Percentiles rank a stretch among this genome's conserved stretches.
These are phyloP conservation scores for Senecio squalidus DNA, from an alignment of 140 eudicot genomes.

Conservation along the genomic window DNA sequence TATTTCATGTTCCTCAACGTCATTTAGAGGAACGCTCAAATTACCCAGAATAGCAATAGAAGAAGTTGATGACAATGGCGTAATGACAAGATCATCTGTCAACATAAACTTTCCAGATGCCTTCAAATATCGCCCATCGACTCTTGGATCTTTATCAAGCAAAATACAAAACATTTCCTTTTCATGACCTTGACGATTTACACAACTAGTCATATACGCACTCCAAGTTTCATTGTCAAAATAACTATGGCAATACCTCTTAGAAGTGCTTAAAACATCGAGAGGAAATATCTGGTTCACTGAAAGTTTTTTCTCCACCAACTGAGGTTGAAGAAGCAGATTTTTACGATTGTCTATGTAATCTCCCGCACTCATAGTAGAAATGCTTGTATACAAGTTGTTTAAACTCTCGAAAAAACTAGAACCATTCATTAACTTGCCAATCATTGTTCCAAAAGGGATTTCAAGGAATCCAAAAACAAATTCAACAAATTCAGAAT, in stretches of 20 bases:
- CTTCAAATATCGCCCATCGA: not conserved
- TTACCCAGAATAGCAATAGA: not conserved
- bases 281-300: conserved; percentile 10
- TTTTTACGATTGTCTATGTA: not conserved
- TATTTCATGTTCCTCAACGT: conserved; percentile 8
- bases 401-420: conserved; percentile 5
- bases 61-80: not conserved
- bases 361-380: conserved; percentile 8
- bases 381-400: conserved; percentile 15
- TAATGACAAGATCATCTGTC: conserved; percentile 18
- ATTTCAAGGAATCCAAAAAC: conserved; percentile 13
- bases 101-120: conserved; percentile 12
- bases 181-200: not conserved
- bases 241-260: not conserved
- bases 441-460: conserved; percentile 8
- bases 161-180: not conserved
- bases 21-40: conserved; percentile 13
- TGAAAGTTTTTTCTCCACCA: not conserved
- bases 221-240: rapidly evolving
- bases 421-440: not conserved
- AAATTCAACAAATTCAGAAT: conserved; percentile 17
- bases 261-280: not conserved
- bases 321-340: conserved; percentile 12
- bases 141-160: not conserved
- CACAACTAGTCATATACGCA: not conserved